Percentiles rank a stretch among this genome's conserved stretches.
Conservation (phyloP, 176 grass and related monocot genomes). For the Microstegium vimineum region DNA sequence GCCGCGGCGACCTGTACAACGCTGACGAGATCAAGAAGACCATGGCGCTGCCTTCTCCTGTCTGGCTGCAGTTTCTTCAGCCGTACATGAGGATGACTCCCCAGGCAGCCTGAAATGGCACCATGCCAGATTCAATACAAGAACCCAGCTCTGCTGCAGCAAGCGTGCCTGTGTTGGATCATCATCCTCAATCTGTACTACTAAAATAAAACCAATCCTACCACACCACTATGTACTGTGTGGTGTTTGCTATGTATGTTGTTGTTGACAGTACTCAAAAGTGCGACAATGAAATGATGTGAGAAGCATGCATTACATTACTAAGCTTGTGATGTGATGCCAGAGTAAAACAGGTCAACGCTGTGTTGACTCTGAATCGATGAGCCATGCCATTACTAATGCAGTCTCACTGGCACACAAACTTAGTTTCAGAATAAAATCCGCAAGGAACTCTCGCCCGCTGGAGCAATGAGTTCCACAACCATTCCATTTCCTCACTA, state of each 20-base stretch:
- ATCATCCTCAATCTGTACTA: not conserved
- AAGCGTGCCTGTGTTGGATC: not conserved
- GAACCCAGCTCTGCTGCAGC: not conserved
- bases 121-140: not conserved
- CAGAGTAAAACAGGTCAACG: not conserved
- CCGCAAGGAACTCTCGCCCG: not conserved
- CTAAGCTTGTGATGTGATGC: not conserved
- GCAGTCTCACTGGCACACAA: not conserved
- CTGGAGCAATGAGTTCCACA: not conserved
- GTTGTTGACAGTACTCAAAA: not conserved
- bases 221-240: not conserved
- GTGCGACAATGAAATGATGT: not conserved
- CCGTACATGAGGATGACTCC: not conserved
- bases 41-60: not conserved
- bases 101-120: constrained; percentile 14
- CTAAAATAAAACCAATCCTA: not conserved
- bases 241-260: not conserved
- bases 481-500: not conserved
- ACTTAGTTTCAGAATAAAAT: not conserved
- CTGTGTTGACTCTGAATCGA: not conserved
- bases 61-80: constrained; percentile 25
- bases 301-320: not conserved
- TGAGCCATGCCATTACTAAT: not conserved
- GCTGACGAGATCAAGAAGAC: constrained; percentile 4
- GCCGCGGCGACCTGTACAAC: constrained; percentile 16